Evolutionary conservation across 345 rosid species (phyloP).

Genomic region (Turritis glabra): DNA sequence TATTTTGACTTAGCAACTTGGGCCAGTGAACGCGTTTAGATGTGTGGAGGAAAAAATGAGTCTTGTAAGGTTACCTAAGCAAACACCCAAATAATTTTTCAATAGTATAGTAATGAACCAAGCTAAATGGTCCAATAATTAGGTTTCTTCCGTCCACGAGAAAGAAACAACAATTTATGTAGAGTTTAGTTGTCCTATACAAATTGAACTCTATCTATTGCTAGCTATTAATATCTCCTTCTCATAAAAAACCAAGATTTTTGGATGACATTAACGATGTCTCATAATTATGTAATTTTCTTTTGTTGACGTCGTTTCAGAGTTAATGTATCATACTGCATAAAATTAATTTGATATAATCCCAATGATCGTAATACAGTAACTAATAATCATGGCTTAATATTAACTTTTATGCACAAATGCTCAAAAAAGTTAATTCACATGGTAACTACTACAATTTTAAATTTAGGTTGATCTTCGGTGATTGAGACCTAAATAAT

Average conservation of each 20-base stretch:
- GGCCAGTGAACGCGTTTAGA: conserved; percentile 23
- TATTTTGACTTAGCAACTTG: conserved; percentile 20
- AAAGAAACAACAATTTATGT: not conserved
- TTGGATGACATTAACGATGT: not conserved
- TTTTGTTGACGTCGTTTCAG: no score
- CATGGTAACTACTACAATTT: not conserved
- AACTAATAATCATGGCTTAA: not conserved
- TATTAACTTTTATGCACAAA: not conserved
- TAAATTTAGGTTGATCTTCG: not conserved
- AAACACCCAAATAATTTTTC: not conserved
- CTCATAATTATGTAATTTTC: not conserved
- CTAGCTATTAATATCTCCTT: not conserved
- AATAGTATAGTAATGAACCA: not conserved
- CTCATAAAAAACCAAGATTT: not conserved
- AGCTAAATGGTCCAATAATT: conserved; percentile 20
- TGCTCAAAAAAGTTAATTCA: not conserved
- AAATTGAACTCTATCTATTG: conserved; percentile 18
- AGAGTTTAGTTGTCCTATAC: conserved; percentile 7
- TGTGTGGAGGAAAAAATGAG: not conserved
- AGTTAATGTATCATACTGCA: no score
- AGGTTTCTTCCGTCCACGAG: conserved; percentile 9
- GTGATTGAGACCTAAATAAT: no score
- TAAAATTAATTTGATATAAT: no score
- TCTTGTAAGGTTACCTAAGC: conserved; percentile 20
- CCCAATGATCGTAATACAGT: not conserved